Base-by-base conservation (phyloP, 2,329 filamentous ascomycete species). In the Nothophoma quercina region DNA sequence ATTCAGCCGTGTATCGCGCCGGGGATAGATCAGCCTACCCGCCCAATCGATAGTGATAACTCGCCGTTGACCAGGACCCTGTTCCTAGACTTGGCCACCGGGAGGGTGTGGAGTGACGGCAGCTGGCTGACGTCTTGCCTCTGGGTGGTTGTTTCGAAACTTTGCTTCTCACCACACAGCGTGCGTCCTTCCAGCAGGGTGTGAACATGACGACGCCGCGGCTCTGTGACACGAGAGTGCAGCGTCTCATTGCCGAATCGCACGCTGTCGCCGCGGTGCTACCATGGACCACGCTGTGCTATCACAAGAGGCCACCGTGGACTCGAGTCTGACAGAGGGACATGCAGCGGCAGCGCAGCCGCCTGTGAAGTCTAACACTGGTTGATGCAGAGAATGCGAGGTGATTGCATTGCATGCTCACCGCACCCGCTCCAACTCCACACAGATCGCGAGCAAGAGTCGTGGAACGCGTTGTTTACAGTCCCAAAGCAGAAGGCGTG, bases 31-130 rank as follows among this genome's bases (percentile, higher is more conserved):
- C 63, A 69, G 68, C 68, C 68, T 71, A 71, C 67, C 70, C 64
- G 63, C 63, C 70, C 70, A 73, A 73, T 73, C 70, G 70, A 73
- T 73, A 70, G 62, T 67, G 70, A 71, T 73, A 73, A 42, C 67
- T 69, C 61, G 54, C 65, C 68, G 68, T 64, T 57, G 57, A 46
- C 52, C 47, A 43, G 34, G 60, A 59, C 64, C 67, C 67, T 68
- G 68, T 60, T 58, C 57, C 55, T 66, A 50, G 55, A 56, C 57
- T 62, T 58, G 60, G 59, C 59, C 45, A 51, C 56, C 55, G 52
- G 55, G 40, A 53, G 38, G 51, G 47, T 60, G 56, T 51, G 40
- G 43, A 34, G 44, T 57, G 64, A 59, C 55, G 32, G 54, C n/a
- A n/a, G 52, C 45, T 48, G 55, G 67, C 62, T 67, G 64, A 66